A percentile compares a stretch with the other conserved stretches of the same genome.
Evolutionary conservation across 1,284 basidiomycete genomes (phyloP).

Genomic region (Malassezia psittaci): DNA sequence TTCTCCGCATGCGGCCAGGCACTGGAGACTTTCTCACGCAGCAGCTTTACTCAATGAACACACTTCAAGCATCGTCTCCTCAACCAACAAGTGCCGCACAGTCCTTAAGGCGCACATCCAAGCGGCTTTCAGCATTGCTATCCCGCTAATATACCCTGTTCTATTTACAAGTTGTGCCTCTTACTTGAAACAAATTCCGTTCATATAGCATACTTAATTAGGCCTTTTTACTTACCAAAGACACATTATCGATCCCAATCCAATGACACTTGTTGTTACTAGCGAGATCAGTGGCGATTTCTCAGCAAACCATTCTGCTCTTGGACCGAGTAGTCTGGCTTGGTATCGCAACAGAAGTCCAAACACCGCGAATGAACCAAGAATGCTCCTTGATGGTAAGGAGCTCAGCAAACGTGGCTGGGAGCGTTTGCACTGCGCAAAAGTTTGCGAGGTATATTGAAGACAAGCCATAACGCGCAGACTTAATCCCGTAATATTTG

Average conservation of each 20-base stretch:
- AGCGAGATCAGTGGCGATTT: neutral
- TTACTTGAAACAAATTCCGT: neutral
- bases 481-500: conserved; percentile 5
- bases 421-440: neutral
- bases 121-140: neutral
- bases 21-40: conserved; percentile 37
- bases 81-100: neutral
- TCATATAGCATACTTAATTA: neutral
- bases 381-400: neutral
- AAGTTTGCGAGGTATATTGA: neutral
- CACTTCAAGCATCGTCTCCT: conserved; percentile 13
- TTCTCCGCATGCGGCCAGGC: conserved; percentile 35
- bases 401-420: neutral
- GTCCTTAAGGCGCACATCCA: neutral
- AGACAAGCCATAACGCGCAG: conserved; percentile 7
- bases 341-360: neutral
- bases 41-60: conserved; percentile 34
- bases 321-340: neutral
- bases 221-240: neutral
- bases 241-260: no score
- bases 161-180: no score
- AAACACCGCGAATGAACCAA: neutral
- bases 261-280: neutral
- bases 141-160: neutral
- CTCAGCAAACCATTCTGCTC: neutral